Evolutionary conservation across 306 rosid species (phyloP).

Genomic region (Quercus robur): DNA sequence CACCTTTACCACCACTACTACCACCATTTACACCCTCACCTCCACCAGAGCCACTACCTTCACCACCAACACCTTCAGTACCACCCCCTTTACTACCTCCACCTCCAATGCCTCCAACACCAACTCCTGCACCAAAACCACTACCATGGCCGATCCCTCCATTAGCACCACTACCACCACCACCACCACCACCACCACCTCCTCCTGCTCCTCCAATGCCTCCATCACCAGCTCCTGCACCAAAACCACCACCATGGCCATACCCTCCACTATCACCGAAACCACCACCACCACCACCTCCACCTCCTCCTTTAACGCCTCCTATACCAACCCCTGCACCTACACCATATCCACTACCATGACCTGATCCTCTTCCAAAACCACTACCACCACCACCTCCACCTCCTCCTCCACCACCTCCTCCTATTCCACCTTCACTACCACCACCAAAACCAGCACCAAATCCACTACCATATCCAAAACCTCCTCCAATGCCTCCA

Average conservation of each 20-base stretch:
- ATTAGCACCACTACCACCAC: slow-evolving; percentile 23
- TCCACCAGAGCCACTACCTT: slow-evolving; percentile 8
- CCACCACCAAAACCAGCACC: slow-evolving; percentile 12
- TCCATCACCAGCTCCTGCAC: slow-evolving; percentile 20
- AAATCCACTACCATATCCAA: slow-evolving; percentile 22
- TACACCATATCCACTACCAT: slow-evolving; percentile 46
- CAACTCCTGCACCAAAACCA: slow-evolving; percentile 27
- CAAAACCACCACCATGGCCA: slow-evolving; percentile 43
- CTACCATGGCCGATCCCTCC: slow-evolving; percentile 5
- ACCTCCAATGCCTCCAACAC: slow-evolving; percentile 8
- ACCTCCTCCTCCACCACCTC: slow-evolving; percentile 29
- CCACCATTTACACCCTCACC: not conserved
- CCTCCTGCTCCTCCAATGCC: slow-evolving; percentile 17
- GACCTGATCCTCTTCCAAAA: slow-evolving; percentile 36
- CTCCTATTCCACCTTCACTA: slow-evolving; percentile 23
- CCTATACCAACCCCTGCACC: slow-evolving; percentile 27
- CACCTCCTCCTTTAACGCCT: slow-evolving; percentile 5
- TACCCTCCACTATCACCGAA: slow-evolving; percentile 10
- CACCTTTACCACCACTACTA: not conserved
- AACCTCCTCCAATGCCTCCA: slow-evolving; percentile 22
- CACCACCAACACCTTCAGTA: slow-evolving; percentile 3
- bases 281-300: slow-evolving; percentile 16
- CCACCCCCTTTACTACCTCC: not conserved
- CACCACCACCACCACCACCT: not conserved
- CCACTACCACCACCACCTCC: slow-evolving; percentile 17